These are phyloP conservation scores for Elaphomyces granulatus DNA, from an alignment of 495 filamentous ascomycete species.

Conservation along the genomic window DNA sequence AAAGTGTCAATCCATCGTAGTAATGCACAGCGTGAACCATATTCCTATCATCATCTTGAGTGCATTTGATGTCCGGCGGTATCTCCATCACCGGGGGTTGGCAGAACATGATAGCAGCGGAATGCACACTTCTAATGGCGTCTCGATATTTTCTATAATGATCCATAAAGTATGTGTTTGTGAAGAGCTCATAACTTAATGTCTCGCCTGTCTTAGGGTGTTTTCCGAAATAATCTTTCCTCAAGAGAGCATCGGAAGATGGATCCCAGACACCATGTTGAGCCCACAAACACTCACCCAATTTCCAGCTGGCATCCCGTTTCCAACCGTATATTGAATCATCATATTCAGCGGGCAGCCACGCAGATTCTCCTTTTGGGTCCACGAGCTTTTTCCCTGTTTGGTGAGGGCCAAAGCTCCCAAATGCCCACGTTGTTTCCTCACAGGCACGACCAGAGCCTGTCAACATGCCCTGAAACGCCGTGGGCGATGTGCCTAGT, in stretches of 20 bases:
- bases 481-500: constrained; percentile 85
- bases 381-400: constrained; percentile 76
- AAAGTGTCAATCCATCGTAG: constrained; percentile 90
- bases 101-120: constrained; percentile 73
- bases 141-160: constrained; percentile 66
- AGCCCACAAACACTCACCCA: constrained; percentile 91
- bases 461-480: constrained; percentile 84
- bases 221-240: constrained; percentile 79
- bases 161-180: constrained; percentile 75
- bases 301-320: constrained; percentile 72
- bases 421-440: constrained; percentile 84
- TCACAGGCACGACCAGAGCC: constrained; percentile 84
- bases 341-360: constrained; percentile 69
- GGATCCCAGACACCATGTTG: constrained; percentile 96
- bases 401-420: constrained; percentile 80
- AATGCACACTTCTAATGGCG: constrained; percentile 59
- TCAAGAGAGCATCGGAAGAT: constrained; percentile 55
- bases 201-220: constrained; percentile 52
- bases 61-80: constrained; percentile 76
- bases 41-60: constrained; percentile 71
- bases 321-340: constrained; percentile 85
- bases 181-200: constrained; percentile 71
- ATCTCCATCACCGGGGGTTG: constrained; percentile 88
- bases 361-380: constrained; percentile 70
- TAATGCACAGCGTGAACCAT: constrained; percentile 91